Base-by-base conservation (phyloP, 768 basidiomycete species). In the Galerina marginata region DNA sequence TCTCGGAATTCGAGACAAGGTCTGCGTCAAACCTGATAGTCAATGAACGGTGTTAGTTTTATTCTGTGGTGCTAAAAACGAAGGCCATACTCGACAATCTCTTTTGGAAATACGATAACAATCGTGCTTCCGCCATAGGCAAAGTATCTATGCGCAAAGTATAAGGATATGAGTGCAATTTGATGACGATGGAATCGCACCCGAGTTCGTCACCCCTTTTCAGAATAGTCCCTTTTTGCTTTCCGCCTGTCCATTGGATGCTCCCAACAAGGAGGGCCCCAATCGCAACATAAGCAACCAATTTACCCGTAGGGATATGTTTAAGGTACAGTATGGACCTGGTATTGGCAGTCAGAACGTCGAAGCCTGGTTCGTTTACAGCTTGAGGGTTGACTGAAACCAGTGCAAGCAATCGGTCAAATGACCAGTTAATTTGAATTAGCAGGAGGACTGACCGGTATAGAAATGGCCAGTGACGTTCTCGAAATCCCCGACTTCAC, bases 231-330 rank as follows among this genome's bases (percentile, higher is more conserved):
- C 77, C 77, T 40, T 73, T 69, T 71, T 83, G 58, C 29, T 81
- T 74, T 58, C 80, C 81, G 15, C 69, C 76, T 0, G 90, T 90
- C 87, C 88, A 91, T 2, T 56, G 75, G 67, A 94, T 89, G 53
- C 85, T 85, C 0, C 90, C 92, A 0, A 93, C 92, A 38, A 95
- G 84, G 75, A 94, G 81, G 7, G 92, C 92, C 2, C 92, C 93
- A 59, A 94, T 81, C 9, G 91, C 89, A 9, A 92, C 85, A 63
- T 88, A 86, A 0, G 85, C 91, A 14, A 93, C 75, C 11, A 79
- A 79, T 15, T 78, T 74, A 10, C 79, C 81, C 0, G 83, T 80
- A 3, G 57, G 65, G 2, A 61, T 57, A 63, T 86, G 85, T 54
- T 79, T 81, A 63, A 89, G 64, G 63, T 83, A 81, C 2, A 86